Evolutionary conservation across 768 basidiomycete species (phyloP).

Genomic region (Hysterangium stoloniferum): DNA sequence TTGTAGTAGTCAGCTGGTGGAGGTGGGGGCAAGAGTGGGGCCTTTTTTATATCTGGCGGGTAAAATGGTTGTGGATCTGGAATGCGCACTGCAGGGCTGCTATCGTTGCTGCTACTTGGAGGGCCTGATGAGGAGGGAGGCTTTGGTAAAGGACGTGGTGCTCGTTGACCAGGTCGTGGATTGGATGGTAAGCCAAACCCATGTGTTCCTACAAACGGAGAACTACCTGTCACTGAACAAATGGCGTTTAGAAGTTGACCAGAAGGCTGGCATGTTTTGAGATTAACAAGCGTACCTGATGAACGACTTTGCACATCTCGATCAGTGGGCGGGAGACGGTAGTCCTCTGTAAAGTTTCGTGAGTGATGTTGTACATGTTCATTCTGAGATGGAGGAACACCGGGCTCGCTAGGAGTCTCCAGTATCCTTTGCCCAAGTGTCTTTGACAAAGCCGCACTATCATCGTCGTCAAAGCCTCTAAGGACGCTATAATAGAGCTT

Average conservation of each 20-base stretch:
- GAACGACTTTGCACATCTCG: neutral
- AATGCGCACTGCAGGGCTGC: neutral
- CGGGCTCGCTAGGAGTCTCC: constrained; percentile 7
- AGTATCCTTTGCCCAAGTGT: neutral
- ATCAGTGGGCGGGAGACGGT: neutral
- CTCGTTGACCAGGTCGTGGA: constrained; percentile 4
- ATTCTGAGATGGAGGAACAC: neutral
- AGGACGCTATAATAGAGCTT: constrained; percentile 6
- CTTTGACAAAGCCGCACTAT: neutral
- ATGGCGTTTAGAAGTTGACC: neutral
- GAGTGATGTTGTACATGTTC: neutral
- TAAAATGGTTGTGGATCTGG: constrained; percentile 3
- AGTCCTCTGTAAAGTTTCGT: neutral
- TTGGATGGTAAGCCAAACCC: neutral
- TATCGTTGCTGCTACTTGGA: neutral
- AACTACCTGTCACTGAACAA: neutral
- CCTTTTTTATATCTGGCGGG: neutral
- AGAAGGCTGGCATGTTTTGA: neutral
- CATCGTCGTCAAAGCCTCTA: constrained; percentile 1
- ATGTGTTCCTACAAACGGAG: too few relatives aligned
- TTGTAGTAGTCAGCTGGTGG: neutral
- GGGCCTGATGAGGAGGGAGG: constrained; percentile 3
- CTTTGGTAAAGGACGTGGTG: neutral
- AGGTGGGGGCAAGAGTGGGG: neutral
- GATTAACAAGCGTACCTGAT: neutral